Evolutionary conservation across 1,284 basidiomycete genomes (phyloP).

Genomic region (Microstroma glucosiphilum): DNA sequence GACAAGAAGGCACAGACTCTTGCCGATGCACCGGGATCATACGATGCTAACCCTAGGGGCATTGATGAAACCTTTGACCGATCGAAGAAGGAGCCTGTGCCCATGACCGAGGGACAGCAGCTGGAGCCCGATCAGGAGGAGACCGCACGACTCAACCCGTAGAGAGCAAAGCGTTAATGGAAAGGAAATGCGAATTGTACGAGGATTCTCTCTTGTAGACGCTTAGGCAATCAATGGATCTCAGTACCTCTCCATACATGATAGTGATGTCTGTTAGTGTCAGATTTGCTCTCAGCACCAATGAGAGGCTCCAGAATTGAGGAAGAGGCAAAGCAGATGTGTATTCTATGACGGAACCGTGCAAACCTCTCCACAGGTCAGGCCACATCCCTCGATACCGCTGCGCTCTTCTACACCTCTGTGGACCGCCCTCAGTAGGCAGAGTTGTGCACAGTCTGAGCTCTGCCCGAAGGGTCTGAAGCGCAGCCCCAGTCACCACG

Average conservation of each 20-base stretch:
- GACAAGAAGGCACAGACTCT: slow-evolving; percentile 34
- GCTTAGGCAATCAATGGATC: too few species aligned
- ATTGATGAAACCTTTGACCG: slow-evolving; percentile 27
- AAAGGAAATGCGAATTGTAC: too few species aligned
- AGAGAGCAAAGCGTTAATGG: background rate
- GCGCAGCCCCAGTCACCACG: slow-evolving; percentile 94
- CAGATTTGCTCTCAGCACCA: too few species aligned
- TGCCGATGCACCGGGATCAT: slow-evolving; percentile 29
- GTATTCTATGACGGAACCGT: too few species aligned
- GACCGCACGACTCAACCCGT: slow-evolving; percentile 2
- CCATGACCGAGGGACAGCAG: slow-evolving; percentile 31
- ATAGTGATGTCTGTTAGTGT: too few species aligned
- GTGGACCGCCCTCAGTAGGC: slow-evolving; percentile 59
- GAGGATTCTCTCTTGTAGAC: too few species aligned
- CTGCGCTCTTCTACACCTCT: too few species aligned
- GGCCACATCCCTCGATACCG: too few species aligned
- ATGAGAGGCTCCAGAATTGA: too few species aligned
- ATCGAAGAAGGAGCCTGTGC: slow-evolving; percentile 27
- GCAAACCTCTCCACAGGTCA: too few species aligned
- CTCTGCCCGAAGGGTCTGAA: slow-evolving; percentile 86
- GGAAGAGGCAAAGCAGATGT: too few species aligned
- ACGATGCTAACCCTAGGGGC: slow-evolving; percentile 18
- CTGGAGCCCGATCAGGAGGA: slow-evolving; percentile 26
- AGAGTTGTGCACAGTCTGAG: slow-evolving; percentile 89
- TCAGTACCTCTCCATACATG: too few species aligned